These are phyloP conservation scores for Cruciata laevipes DNA, from an alignment of 257 asterid genomes.

Conservation along the genomic window DNA sequence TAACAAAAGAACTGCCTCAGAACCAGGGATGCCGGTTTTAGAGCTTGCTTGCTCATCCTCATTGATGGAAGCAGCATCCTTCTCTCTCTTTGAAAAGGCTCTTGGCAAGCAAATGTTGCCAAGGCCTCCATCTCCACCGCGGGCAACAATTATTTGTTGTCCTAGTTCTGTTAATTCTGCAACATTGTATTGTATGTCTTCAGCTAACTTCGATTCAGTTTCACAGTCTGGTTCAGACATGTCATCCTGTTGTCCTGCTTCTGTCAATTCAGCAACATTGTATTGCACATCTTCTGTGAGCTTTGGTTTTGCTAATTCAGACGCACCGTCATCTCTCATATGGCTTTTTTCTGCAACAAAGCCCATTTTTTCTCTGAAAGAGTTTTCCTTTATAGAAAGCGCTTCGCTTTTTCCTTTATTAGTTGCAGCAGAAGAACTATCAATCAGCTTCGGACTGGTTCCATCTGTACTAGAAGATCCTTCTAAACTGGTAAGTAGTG, in stretches of 20 bases:
- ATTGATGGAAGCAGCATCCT: slow-evolving; percentile 23
- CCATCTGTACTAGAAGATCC: slow-evolving; percentile 25
- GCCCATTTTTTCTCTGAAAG: slow-evolving; percentile 26
- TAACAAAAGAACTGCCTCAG: slow-evolving; percentile 56
- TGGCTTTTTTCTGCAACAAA: slow-evolving; percentile 29
- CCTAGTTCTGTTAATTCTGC: slow-evolving; percentile 84
- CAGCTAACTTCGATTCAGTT: slow-evolving; percentile 36
- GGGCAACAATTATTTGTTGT: slow-evolving; percentile 61
- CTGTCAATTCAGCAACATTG: slow-evolving; percentile 73
- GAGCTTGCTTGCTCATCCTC: slow-evolving; percentile 22
- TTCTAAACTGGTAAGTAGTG: slow-evolving; percentile 31
- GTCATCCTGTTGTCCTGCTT: slow-evolving; percentile 52
- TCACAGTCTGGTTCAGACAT: slow-evolving; percentile 34
- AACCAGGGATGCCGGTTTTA: slow-evolving; percentile 57
- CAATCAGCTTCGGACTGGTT: slow-evolving; percentile 14
- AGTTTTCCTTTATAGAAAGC: slow-evolving; percentile 21
- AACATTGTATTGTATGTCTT: slow-evolving; percentile 48
- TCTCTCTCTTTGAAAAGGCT: slow-evolving; percentile 17
- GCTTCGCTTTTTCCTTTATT: not conserved
- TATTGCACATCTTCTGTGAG: slow-evolving; percentile 37
- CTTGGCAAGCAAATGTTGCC: slow-evolving; percentile 44
- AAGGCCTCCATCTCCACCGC: slow-evolving; percentile 84
- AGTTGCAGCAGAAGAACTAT: not conserved
- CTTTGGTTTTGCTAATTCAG: slow-evolving; percentile 40
- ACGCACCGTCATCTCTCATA: slow-evolving; percentile 23